Conservation (phyloP, 371 early-diverging fungal species). For the Mortierella sp. region DNA sequence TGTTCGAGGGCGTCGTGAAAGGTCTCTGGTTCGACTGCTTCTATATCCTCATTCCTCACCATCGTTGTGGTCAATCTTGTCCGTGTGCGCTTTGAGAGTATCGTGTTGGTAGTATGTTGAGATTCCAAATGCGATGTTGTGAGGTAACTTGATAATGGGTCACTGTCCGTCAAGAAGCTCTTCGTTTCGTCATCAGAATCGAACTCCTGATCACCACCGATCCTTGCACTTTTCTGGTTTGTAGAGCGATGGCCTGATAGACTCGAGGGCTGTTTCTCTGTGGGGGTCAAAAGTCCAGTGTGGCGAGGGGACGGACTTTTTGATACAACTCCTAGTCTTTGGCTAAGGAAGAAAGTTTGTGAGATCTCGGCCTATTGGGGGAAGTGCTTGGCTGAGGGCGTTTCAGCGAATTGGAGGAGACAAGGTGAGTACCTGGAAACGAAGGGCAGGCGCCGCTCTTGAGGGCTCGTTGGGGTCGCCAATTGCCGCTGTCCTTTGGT, state of each 20-base stretch:
- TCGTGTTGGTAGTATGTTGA: not conserved
- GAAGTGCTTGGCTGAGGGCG: not conserved
- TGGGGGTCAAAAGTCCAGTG: not conserved
- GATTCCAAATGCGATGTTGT: not conserved
- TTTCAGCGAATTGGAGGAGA: not conserved
- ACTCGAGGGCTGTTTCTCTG: not conserved
- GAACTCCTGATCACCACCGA: conserved; percentile 16
- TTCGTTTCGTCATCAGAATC: conserved; percentile 1
- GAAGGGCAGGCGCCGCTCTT: not conserved
- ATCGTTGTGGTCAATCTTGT: not conserved
- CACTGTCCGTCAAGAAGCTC: conserved; percentile 9
- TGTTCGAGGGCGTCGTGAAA: conserved; percentile 34
- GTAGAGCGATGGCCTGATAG: not conserved
- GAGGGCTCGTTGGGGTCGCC: conserved; percentile 4
- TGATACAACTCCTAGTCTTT: no score
- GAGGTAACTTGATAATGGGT: conserved; percentile 31
- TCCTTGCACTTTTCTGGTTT: not conserved
- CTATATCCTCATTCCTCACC: conserved; percentile 3
- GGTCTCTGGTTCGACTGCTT: conserved; percentile 6
- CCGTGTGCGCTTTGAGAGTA: not conserved
- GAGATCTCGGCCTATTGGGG: not conserved
- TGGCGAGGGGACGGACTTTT: not conserved
- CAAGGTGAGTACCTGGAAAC: conserved; percentile 1
- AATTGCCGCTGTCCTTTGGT: not conserved
- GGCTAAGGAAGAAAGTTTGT: not conserved